A percentile compares a stretch with the other conserved stretches of the same genome.
These are phyloP conservation scores for Tylopilus sp. DNA, from an alignment of 768 basidiomycete species.

Conservation along the genomic window DNA sequence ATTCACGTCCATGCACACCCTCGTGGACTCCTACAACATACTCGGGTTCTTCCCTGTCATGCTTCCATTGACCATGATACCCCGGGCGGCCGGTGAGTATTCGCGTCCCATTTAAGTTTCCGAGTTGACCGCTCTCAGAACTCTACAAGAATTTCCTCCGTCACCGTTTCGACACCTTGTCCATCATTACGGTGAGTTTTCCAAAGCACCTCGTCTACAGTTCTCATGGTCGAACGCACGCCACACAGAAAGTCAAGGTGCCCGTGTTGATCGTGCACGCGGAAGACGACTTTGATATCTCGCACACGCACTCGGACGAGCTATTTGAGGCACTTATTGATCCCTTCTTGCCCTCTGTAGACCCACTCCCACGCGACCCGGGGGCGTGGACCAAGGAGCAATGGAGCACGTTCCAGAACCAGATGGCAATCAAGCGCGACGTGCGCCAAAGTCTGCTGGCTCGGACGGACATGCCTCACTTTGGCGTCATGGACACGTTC, in stretches of 20 bases:
- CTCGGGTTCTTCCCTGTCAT: constrained; percentile 68
- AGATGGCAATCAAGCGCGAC: constrained; percentile 38
- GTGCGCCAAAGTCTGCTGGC: constrained; percentile 45
- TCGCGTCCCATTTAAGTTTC: neutral
- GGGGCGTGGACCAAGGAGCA: constrained; percentile 35
- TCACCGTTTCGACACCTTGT: constrained; percentile 62
- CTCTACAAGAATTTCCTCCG: constrained; percentile 51
- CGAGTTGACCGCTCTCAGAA: constrained; percentile 33
- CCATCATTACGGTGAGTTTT: constrained; percentile 52
- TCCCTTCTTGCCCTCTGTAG: constrained; percentile 53
- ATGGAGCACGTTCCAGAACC: constrained; percentile 42
- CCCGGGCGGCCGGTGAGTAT: constrained; percentile 59
- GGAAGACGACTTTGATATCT: constrained; percentile 71
- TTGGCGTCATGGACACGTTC: constrained; percentile 57
- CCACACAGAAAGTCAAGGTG: constrained; percentile 55
- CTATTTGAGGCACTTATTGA: constrained; percentile 70
- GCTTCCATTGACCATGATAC: constrained; percentile 63
- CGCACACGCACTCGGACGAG: constrained; percentile 59
- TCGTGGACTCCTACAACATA: constrained; percentile 67
- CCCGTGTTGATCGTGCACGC: constrained; percentile 75
- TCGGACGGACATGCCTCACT: constrained; percentile 41
- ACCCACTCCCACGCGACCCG: constrained; percentile 34
- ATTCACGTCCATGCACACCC: constrained; percentile 55
- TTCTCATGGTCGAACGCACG: neutral
- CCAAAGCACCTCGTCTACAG: neutral